Evolutionary conservation across 805 yeast species (phyloP).

Genomic region (Saccharomyces eubayanus): DNA sequence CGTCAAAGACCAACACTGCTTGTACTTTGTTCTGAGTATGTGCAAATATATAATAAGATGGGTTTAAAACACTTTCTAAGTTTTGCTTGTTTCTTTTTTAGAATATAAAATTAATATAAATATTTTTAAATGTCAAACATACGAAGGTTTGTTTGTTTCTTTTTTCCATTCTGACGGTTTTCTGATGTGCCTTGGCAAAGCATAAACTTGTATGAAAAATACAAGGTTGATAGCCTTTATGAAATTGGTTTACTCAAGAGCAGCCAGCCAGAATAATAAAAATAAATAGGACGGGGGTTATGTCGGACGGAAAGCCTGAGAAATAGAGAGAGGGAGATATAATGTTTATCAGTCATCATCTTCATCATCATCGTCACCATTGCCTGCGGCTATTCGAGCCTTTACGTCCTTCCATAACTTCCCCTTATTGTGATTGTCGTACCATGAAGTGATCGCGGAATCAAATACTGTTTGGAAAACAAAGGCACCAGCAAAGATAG

Average conservation of each 20-base stretch:
- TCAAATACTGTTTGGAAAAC: slow-evolving; percentile 76
- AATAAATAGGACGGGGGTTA: background rate
- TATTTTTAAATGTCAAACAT: background rate
- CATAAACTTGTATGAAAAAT: background rate
- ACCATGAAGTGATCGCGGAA: slow-evolving; percentile 57
- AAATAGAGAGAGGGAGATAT: background rate
- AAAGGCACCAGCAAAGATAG: slow-evolving; percentile 77
- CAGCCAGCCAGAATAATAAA: background rate
- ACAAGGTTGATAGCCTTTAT: background rate
- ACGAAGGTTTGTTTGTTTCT: background rate
- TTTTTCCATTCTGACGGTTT: background rate
- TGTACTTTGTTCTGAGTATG: background rate
- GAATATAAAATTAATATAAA: background rate
- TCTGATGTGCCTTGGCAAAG: background rate
- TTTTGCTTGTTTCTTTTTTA: background rate
- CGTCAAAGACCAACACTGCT: background rate
- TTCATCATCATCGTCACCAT: slow-evolving; percentile 51
- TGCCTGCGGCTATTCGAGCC: slow-evolving; percentile 48
- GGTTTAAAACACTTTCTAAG: background rate
- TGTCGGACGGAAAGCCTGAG: background rate
- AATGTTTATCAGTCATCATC: slow-evolving; percentile 36
- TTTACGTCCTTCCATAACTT: slow-evolving; percentile 74
- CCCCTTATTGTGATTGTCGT: slow-evolving; percentile 72
- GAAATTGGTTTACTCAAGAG: background rate
- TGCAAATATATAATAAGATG: background rate